phyloP scores from a whole-genome alignment of 345 rosid genomes.

The Corchorus capsularis region DNA sequence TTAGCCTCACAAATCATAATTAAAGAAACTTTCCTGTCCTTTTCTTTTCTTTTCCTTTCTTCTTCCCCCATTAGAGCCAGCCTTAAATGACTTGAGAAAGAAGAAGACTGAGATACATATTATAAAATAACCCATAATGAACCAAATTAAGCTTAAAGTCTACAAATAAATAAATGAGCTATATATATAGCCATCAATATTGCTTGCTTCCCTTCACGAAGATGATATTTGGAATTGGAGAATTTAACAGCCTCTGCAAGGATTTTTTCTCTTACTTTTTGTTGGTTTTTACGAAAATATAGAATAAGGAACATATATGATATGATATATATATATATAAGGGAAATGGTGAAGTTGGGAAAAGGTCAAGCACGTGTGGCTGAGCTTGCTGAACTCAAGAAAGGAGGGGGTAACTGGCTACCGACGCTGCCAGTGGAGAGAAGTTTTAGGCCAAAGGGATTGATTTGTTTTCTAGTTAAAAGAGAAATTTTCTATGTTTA shows the following conservation, averaged over 20 bases:
- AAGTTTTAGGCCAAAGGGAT: neutral
- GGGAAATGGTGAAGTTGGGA: neutral
- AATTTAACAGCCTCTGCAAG: neutral
- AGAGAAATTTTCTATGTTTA: neutral
- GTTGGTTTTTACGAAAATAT: neutral
- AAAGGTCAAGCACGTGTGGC: conserved; percentile 8
- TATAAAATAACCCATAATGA: neutral
- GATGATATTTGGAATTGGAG: neutral
- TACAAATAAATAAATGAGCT: neutral
- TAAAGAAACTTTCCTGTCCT: conserved; percentile 13
- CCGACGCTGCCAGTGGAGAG: conserved; percentile 17
- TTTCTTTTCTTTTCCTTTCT: conserved; percentile 2
- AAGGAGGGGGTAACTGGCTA: neutral
- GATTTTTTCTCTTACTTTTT: neutral
- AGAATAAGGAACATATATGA: neutral
- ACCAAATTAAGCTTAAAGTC: neutral
- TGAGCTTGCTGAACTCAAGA: neutral
- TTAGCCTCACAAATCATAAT: conserved; percentile 1
- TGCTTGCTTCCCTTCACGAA: too few relatives aligned
- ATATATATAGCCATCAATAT: neutral
- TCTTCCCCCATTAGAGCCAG: neutral
- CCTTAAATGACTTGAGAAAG: too few relatives aligned
- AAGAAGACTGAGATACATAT: neutral
- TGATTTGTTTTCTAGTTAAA: conserved; percentile 7
- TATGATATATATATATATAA: too few relatives aligned